Evolutionary conservation across 345 rosid species (phyloP).

Genomic region (Jatropha curcas): DNA sequence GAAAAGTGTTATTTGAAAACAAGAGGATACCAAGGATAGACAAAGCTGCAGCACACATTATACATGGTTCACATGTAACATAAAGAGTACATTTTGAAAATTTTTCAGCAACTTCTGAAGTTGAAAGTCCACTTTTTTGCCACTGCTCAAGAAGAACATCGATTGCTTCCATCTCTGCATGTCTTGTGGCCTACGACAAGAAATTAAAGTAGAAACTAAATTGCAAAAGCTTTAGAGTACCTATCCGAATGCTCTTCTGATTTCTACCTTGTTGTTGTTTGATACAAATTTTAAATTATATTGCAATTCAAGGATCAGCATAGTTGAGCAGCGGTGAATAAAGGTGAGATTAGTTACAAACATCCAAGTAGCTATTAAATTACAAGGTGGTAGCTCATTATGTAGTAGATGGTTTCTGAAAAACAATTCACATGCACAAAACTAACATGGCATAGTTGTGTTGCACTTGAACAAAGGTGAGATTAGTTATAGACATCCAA

Average conservation of each 20-base stretch:
- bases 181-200: slow-evolving; percentile 67
- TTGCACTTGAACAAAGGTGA: not conserved
- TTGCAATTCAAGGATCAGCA: not conserved
- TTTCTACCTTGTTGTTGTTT: not conserved
- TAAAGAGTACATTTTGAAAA: slow-evolving; percentile 64
- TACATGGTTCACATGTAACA: slow-evolving; percentile 92
- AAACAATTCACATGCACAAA: too few relatives aligned
- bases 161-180: slow-evolving; percentile 95
- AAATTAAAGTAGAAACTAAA: not conserved
- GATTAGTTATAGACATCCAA: not conserved
- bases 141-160: slow-evolving; percentile 70
- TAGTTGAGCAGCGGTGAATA: not conserved
- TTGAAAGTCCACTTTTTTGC: slow-evolving; percentile 54
- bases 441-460: too few relatives aligned
- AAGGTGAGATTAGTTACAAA: too few relatives aligned
- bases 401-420: too few relatives aligned
- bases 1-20: not conserved
- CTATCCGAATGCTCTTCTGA: not conserved
- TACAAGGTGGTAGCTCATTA: too few relatives aligned
- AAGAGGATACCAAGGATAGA: slow-evolving; percentile 59
- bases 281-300: not conserved
- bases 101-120: slow-evolving; percentile 54
- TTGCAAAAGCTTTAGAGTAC: not conserved
- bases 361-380: too few relatives aligned
- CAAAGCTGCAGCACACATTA: slow-evolving; percentile 90